These are phyloP conservation scores for Ceratonia siliqua DNA, from an alignment of 306 rosid genomes.

Conservation along the genomic window DNA sequence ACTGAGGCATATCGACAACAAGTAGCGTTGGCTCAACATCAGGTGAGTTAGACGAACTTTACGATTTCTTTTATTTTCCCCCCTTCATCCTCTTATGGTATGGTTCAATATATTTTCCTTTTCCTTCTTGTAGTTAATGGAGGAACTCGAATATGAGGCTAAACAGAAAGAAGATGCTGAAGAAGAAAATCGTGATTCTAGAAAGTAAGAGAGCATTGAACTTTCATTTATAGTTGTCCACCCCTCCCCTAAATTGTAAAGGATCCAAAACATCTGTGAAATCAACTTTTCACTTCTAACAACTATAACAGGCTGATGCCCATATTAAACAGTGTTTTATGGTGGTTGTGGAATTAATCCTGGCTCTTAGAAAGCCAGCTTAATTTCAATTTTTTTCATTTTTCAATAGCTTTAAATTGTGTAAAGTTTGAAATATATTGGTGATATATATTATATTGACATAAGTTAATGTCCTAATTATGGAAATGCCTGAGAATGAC, in stretches of 20 bases:
- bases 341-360: neutral
- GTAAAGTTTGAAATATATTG: conserved; percentile 27
- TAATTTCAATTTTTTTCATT: neutral
- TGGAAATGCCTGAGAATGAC: conserved; percentile 25
- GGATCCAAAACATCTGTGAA: neutral
- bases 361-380: neutral
- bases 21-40: conserved; percentile 93
- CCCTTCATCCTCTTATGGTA: conserved; percentile 13
- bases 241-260: neutral
- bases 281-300: neutral
- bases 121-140: conserved; percentile 71
- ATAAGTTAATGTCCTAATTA: conserved; percentile 6
- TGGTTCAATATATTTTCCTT: conserved; percentile 27
- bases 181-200: conserved; percentile 58
- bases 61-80: neutral
- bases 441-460: neutral
- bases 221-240: neutral
- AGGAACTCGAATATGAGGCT: conserved; percentile 89
- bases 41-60: conserved; percentile 52
- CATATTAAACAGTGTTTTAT: neutral
- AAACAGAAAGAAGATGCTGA: conserved; percentile 77
- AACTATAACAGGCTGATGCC: neutral
- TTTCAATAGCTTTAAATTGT: neutral
- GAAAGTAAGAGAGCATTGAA: conserved; percentile 57
- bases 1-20: conserved; percentile 97